A percentile compares a stretch with the other conserved stretches of the same genome.
Conservation (phyloP, 108 stramenopile species). For the Phaeodactylum tricornutum region DNA sequence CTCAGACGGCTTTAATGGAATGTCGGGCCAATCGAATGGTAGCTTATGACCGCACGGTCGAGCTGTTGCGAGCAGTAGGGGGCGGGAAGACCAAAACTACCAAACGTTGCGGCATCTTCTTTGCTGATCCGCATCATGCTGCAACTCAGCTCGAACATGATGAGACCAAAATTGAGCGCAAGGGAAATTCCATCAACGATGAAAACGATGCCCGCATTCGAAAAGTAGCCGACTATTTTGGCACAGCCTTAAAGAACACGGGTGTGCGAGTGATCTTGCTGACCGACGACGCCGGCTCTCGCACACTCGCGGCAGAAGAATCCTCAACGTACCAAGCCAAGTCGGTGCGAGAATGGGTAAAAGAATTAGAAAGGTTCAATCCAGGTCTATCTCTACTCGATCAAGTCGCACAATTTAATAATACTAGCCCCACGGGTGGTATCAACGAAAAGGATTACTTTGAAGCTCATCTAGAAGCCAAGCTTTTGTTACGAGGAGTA, state of each 20-base stretch:
- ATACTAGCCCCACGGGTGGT: constrained; percentile 2
- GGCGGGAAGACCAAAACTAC: constrained; percentile 4
- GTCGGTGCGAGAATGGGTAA: constrained; percentile 53
- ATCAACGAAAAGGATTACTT: constrained; percentile 21
- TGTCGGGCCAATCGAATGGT: constrained; percentile 59
- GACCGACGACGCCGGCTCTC: constrained; percentile 62
- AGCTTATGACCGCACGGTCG: constrained; percentile 65
- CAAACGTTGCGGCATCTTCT: constrained; percentile 47
- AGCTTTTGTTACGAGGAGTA: constrained; percentile 45
- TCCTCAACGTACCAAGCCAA: constrained; percentile 24
- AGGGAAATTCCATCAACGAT: constrained; percentile 42
- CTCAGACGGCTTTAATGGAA: constrained; percentile 70
- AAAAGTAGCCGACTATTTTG: constrained; percentile 56
- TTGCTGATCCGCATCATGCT: constrained; percentile 73
- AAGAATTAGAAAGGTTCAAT: constrained; percentile 48
- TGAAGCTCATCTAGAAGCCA: constrained; percentile 42
- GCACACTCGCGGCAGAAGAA: constrained; percentile 24
- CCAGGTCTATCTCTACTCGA: constrained; percentile 54
- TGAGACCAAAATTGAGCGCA: constrained; percentile 3
- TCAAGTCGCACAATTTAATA: constrained; percentile 63
- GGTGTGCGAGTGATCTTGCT: constrained; percentile 55
- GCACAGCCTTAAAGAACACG: constrained; percentile 22
- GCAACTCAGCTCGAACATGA: constrained; percentile 33
- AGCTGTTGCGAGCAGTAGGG: constrained; percentile 40
- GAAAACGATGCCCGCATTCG: constrained; percentile 75